Evolutionary conservation across 2,329 filamentous ascomycete species (phyloP), one percentile per base, ranked within the genome.

Genomic region (Apiospora marii): DNA sequence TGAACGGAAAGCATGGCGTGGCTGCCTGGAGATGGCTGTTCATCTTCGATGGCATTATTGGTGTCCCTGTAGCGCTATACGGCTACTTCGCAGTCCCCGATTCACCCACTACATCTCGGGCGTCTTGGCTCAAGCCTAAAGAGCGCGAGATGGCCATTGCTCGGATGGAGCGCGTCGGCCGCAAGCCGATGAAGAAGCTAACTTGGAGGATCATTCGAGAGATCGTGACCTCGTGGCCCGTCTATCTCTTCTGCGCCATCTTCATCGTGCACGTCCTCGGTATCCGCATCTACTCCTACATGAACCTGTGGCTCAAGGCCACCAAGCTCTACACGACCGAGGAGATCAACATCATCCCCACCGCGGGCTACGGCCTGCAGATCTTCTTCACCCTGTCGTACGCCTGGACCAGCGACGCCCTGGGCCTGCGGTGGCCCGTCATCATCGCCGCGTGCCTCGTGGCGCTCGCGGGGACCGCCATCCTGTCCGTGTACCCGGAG

Each of bases 291-390:
- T 81, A 82, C 70, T 72, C 80, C 1, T 85, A 81, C 78, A 82
- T 84, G 73, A 72, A 81, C 34, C 70, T 78, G 1, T 81, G 79
- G n/a, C 79, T 82, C 7, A 81, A 82, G 75, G 81, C 58, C 74
- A 84, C 72, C 0, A 72, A 72, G 19, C 77, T 73, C 34, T 84
- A 77, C 67, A 80, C 73, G 48, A 79, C 76, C 69, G 81, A 76
- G 44, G 84, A 89, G 7, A 88, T 90, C 69, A 89, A 88, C 70
- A 85, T 85, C 22, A 87, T 87, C 51, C 86, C 86, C 0, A 85
- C 86, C 0, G 83, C 83, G 0, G 84, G 80, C 1, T 83, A 80
- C 30, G 80, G 75, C 4, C 75, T 81, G 6, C 80, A 81, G 43
- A 76, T 90, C 1, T 81, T 89, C 5, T 85, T 84, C 10, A 90